Conservation (phyloP, 257 asterid genomes). For the Pogostemon cablin region DNA sequence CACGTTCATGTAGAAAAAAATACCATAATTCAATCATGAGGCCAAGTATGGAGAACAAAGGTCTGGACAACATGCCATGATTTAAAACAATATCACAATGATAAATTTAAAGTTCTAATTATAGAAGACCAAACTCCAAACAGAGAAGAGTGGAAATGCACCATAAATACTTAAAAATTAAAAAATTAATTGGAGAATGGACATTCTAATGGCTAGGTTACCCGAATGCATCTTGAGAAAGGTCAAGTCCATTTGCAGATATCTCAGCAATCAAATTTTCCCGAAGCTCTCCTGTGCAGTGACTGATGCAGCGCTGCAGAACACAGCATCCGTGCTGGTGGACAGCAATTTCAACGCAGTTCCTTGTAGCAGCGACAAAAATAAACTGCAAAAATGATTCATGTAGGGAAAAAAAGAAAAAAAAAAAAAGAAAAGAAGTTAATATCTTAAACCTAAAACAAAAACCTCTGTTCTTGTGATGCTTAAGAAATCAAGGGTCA, state of each 20-base stretch:
- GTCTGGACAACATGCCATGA: slow-evolving; percentile 11
- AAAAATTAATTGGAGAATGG: slow-evolving; percentile 14
- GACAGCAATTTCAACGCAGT: slow-evolving; percentile 85
- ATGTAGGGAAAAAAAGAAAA: slow-evolving; percentile 26
- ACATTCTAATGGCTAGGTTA: slow-evolving; percentile 35
- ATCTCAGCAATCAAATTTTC: slow-evolving; percentile 72
- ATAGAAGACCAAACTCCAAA: slow-evolving; percentile 12
- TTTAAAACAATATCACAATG: background rate
- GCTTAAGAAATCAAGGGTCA: background rate
- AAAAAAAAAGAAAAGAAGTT: background rate
- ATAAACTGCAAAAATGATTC: slow-evolving; percentile 65
- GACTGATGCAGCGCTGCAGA: slow-evolving; percentile 85
- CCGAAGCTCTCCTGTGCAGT: slow-evolving; percentile 65
- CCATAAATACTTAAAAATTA: slow-evolving; percentile 14
- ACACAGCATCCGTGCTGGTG: slow-evolving; percentile 98
- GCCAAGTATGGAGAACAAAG: slow-evolving; percentile 10
- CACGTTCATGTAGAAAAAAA: slow-evolving; percentile 16
- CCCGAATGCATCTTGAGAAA: slow-evolving; percentile 98
- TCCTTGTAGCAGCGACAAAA: slow-evolving; percentile 80
- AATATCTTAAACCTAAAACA: slow-evolving; percentile 16
- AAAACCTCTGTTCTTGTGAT: slow-evolving; percentile 9
- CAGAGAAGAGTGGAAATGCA: background rate
- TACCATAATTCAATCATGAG: slow-evolving; percentile 15
- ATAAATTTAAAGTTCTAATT: background rate
- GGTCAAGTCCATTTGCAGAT: slow-evolving; percentile 69